phyloP scores from a whole-genome alignment of 176 grass and related monocot species.

The Aechmea fasciata region DNA sequence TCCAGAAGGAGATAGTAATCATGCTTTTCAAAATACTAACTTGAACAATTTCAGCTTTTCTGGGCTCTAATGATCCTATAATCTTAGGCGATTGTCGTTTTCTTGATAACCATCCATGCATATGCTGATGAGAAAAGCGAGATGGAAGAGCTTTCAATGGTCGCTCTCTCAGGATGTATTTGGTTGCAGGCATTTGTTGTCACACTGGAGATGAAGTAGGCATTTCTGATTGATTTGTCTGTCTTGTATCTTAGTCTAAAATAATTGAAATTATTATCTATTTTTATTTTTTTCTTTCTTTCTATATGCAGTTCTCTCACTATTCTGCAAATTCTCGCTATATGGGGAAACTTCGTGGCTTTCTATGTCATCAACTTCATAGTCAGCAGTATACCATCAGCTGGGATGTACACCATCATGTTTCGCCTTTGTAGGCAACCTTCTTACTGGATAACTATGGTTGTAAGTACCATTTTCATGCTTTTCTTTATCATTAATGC shows the following conservation, averaged over 20 bases:
- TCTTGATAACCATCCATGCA: slow-evolving; percentile 43
- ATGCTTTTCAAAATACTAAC: neutral
- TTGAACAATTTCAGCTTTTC: neutral
- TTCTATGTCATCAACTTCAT: slow-evolving; percentile 81
- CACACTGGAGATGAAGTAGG: slow-evolving; percentile 75
- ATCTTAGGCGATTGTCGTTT: slow-evolving; percentile 68
- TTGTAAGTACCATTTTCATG: slow-evolving; percentile 42
- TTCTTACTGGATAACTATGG: slow-evolving; percentile 78
- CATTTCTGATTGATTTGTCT: neutral
- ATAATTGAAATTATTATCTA: neutral
- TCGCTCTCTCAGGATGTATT: slow-evolving; percentile 84
- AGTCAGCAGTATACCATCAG: slow-evolving; percentile 42
- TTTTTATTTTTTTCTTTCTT: neutral
- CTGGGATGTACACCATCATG: slow-evolving; percentile 71
- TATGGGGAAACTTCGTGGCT: slow-evolving; percentile 79
- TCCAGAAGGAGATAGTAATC: neutral
- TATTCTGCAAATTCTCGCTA: slow-evolving; percentile 46
- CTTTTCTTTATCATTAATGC: neutral
- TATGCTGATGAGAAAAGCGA: slow-evolving; percentile 78
- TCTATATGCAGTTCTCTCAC: slow-evolving; percentile 66
- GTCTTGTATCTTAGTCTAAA: neutral
- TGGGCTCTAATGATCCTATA: neutral
- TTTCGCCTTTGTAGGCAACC: slow-evolving; percentile 54
- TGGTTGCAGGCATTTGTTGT: slow-evolving; percentile 95
- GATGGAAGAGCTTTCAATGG: slow-evolving; percentile 79